Evolutionary conservation across 2,329 filamentous ascomycete genomes (phyloP).

Genomic region (Ceratocystis colombiana): DNA sequence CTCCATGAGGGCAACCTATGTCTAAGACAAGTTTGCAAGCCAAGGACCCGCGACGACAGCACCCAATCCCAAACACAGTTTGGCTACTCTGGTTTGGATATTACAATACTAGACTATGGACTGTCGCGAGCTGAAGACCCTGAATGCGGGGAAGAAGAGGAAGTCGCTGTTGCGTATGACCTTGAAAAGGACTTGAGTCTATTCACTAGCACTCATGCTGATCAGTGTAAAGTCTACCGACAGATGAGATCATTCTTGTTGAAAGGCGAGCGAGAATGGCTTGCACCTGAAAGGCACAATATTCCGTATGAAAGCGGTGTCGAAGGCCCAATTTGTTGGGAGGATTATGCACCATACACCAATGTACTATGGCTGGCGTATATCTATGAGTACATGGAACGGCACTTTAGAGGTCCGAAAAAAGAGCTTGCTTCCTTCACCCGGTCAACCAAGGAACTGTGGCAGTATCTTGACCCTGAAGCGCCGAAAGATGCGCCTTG

Average conservation of each 20-base stretch:
- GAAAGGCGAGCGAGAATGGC: conserved; percentile 41
- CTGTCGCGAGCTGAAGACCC: conserved; percentile 48
- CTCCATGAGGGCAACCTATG: conserved; percentile 57
- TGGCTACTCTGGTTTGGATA: conserved; percentile 51
- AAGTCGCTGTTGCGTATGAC: conserved; percentile 44
- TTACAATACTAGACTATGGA: conserved; percentile 57
- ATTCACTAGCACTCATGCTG: conserved; percentile 50
- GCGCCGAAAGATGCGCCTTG: conserved; percentile 40
- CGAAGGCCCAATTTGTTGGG: conserved; percentile 41
- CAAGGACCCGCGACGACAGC: conserved; percentile 25
- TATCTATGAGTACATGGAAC: conserved; percentile 45
- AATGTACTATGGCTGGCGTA: conserved; percentile 58
- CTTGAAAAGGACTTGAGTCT: conserved; percentile 50
- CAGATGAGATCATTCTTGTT: conserved; percentile 51
- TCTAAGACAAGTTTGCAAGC: conserved; percentile 38
- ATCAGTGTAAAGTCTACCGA: conserved; percentile 52
- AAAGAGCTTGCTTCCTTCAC: conserved; percentile 40
- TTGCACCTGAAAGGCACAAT: conserved; percentile 40
- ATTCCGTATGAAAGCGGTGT: conserved; percentile 40
- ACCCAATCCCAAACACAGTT: conserved; percentile 32
- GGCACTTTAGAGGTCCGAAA: conserved; percentile 40
- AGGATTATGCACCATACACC: conserved; percentile 47
- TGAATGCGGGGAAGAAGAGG: conserved; percentile 31
- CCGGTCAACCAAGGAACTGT: conserved; percentile 43
- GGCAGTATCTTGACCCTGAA: conserved; percentile 44